phyloP scores from a whole-genome alignment of 257 asterid genomes.

The Ballota nigra region DNA sequence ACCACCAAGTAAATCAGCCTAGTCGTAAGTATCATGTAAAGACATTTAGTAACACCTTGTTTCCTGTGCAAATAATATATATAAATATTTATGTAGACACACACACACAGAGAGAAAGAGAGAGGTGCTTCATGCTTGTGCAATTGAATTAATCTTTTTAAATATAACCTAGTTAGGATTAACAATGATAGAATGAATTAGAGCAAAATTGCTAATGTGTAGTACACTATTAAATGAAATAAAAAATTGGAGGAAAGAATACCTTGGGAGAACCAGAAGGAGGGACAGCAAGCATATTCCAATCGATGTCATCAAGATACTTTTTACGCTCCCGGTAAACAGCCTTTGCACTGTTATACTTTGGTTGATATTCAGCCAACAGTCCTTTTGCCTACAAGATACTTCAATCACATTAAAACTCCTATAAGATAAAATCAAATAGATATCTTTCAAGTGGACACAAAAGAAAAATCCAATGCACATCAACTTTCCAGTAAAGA shows the following conservation, averaged over 20 bases:
- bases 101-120: too few species aligned
- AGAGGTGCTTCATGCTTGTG: not conserved
- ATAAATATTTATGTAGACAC: not conserved
- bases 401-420: slow-evolving; percentile 19
- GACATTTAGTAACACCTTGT: not conserved
- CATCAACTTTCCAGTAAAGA: not conserved
- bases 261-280: slow-evolving; percentile 93
- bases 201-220: not conserved
- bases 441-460: not conserved
- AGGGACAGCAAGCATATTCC: slow-evolving; percentile 98
- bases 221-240: not conserved
- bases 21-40: not conserved
- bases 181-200: not conserved
- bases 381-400: slow-evolving; percentile 88
- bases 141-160: not conserved
- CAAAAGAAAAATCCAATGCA: not conserved
- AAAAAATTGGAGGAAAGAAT: slow-evolving; percentile 10
- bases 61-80: not conserved
- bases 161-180: not conserved
- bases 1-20: slow-evolving; percentile 10
- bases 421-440: not conserved
- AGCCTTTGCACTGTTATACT: slow-evolving; percentile 95
- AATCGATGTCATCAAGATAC: slow-evolving; percentile 87
- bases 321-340: slow-evolving; percentile 95
- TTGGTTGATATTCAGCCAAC: slow-evolving; percentile 90